A percentile compares a stretch with the other conserved stretches of the same genome.
phyloP scores from a whole-genome alignment of 164 flowering plant genomes.

The Paratinospora sagittata region DNA sequence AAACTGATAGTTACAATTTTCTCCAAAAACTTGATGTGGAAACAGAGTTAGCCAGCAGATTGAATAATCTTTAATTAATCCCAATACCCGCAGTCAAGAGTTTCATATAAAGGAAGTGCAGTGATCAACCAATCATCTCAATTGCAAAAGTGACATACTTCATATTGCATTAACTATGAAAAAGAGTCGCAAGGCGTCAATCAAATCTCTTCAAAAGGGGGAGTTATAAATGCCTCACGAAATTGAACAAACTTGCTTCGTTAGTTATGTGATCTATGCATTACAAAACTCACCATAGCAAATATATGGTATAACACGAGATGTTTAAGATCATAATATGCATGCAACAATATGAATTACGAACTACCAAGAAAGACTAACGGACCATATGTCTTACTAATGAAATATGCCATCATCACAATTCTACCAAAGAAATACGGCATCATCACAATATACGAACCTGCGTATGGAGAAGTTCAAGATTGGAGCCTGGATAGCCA shows the following conservation, averaged over 20 bases:
- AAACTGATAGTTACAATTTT: slow-evolving; percentile 6
- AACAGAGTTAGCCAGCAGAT: neutral
- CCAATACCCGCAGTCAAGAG: neutral
- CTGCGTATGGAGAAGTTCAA: slow-evolving; percentile 86
- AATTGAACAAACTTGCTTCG: no score
- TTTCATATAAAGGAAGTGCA: neutral
- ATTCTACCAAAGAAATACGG: no score
- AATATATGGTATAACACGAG: neutral
- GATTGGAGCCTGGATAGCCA: slow-evolving; percentile 47
- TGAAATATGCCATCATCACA: neutral
- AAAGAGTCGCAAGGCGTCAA: neutral
- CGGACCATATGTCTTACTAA: neutral
- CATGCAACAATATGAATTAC: neutral
- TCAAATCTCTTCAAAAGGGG: no score
- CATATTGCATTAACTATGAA: neutral
- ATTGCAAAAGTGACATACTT: neutral
- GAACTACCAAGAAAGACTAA: neutral
- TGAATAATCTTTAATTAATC: neutral
- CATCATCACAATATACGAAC: slow-evolving; percentile 41
- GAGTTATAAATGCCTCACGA: no score
- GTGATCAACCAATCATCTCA: neutral
- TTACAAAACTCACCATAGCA: no score
- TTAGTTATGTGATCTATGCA: no score
- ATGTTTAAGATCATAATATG: neutral
- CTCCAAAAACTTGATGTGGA: slow-evolving; percentile 1